Percentiles rank a stretch among this genome's conserved stretches.
Conservation (phyloP, 345 rosid genomes). For the Erysimum cheiranthoides region DNA sequence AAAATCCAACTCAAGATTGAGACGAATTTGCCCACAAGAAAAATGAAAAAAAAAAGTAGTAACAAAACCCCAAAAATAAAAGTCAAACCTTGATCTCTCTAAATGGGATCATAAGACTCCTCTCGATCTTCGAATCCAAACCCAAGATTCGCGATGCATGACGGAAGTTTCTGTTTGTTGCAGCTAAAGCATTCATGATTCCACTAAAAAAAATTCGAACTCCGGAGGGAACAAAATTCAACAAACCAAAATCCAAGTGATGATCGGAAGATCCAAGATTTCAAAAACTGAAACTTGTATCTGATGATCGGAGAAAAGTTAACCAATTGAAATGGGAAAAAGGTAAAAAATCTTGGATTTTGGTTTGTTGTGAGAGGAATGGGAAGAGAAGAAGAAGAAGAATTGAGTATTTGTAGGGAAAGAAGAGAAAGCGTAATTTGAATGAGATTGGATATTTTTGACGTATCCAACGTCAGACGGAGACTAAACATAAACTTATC, state of each 20-base stretch:
- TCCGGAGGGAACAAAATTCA: background rate
- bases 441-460: conserved; percentile 42
- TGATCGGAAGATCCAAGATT: conserved; percentile 28
- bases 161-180: conserved; percentile 92
- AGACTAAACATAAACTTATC: conserved; percentile 19
- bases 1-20: background rate
- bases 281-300: background rate
- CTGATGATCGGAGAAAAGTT: conserved; percentile 6
- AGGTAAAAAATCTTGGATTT: background rate
- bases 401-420: conserved; percentile 37
- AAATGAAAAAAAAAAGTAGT: background rate
- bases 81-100: conserved; percentile 85
- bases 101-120: conserved; percentile 88
- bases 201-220: background rate
- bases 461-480: conserved; percentile 10
- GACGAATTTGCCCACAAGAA: background rate
- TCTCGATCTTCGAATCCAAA: conserved; percentile 86
- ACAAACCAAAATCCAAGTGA: conserved; percentile 14
- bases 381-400: conserved; percentile 9
- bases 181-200: conserved; percentile 90
- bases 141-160: conserved; percentile 89
- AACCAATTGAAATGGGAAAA: conserved; percentile 14
- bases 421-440: conserved; percentile 35
- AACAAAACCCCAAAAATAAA: background rate
- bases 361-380: conserved; percentile 6